Evolutionary conservation across 768 basidiomycete genomes (phyloP).

Genomic region (Tylopilus plumbeoviolaceoides): DNA sequence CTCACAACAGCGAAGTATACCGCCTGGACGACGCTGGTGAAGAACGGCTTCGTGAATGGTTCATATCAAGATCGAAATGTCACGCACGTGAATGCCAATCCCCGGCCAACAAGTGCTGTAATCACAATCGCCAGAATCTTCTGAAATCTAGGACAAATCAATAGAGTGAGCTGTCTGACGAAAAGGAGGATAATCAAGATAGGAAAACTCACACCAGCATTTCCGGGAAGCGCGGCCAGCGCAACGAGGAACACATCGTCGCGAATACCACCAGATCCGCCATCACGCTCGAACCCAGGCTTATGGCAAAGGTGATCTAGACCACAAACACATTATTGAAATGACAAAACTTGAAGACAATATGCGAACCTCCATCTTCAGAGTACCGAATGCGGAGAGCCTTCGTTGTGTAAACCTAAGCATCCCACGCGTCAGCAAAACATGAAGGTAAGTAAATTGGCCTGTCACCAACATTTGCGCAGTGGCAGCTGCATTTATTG

Average conservation of each 20-base stretch:
- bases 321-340: not conserved
- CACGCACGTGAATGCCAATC: constrained; percentile 25
- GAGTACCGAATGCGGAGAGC: constrained; percentile 19
- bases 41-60: not conserved
- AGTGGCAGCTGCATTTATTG: constrained; percentile 10
- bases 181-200: not conserved
- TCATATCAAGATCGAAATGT: not conserved
- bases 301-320: constrained; percentile 15
- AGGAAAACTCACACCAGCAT: constrained; percentile 15
- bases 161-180: not conserved
- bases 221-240: constrained; percentile 15
- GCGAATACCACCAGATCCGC: constrained; percentile 13
- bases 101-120: constrained; percentile 15
- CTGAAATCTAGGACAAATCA: not conserved
- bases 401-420: constrained; percentile 19
- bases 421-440: constrained; percentile 6
- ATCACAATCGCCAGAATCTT: constrained; percentile 1
- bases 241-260: constrained; percentile 20
- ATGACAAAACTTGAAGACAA: not conserved
- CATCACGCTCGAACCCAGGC: constrained; percentile 4
- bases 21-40: constrained; percentile 16
- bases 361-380: constrained; percentile 19
- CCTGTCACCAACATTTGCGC: constrained; percentile 25
- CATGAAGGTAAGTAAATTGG: not conserved
- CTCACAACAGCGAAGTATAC: constrained; percentile 21